phyloP scores from a whole-genome alignment of 352 stramenopile genomes.

The Peronospora destructor region DNA sequence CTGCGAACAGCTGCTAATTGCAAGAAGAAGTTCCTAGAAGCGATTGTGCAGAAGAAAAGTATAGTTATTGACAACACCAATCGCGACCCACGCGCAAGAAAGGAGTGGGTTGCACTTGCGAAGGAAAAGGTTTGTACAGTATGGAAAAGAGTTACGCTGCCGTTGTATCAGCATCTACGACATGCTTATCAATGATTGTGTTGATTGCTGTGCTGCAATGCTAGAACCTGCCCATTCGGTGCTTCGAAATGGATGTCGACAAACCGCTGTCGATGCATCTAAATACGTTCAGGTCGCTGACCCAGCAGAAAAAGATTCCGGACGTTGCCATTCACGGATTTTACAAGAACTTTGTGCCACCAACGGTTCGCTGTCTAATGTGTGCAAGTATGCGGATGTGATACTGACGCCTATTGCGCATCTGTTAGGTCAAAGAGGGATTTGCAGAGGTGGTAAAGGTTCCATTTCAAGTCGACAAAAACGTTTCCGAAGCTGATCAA shows the following conservation, averaged over 20 bases:
- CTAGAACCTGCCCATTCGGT: slow-evolving; percentile 55
- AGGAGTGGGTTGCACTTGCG: slow-evolving; percentile 69
- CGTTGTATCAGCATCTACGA: background rate
- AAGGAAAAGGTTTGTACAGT: slow-evolving; percentile 41
- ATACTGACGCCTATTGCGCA: slow-evolving; percentile 15
- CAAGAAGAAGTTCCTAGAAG: slow-evolving; percentile 50
- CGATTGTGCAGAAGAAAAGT: slow-evolving; percentile 53
- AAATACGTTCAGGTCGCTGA: slow-evolving; percentile 78
- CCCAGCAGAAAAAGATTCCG: slow-evolving; percentile 64
- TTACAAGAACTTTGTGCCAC: slow-evolving; percentile 69
- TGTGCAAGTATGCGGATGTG: background rate
- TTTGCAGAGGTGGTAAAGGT: slow-evolving; percentile 70
- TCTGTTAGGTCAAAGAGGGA: slow-evolving; percentile 51
- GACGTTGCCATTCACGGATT: slow-evolving; percentile 85
- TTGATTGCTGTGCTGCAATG: background rate
- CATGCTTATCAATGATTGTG: background rate
- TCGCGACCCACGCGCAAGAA: slow-evolving; percentile 45
- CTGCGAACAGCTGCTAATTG: slow-evolving; percentile 76
- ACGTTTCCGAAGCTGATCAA: slow-evolving; percentile 30
- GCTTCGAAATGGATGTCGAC: slow-evolving; percentile 68
- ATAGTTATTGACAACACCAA: slow-evolving; percentile 87
- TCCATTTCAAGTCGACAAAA: slow-evolving; percentile 45
- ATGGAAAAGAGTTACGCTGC: background rate
- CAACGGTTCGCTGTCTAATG: slow-evolving; percentile 25
- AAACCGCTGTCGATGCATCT: slow-evolving; percentile 81